Evolutionary conservation across 768 basidiomycete species (phyloP).

Genomic region (Naganishia kalamii): DNA sequence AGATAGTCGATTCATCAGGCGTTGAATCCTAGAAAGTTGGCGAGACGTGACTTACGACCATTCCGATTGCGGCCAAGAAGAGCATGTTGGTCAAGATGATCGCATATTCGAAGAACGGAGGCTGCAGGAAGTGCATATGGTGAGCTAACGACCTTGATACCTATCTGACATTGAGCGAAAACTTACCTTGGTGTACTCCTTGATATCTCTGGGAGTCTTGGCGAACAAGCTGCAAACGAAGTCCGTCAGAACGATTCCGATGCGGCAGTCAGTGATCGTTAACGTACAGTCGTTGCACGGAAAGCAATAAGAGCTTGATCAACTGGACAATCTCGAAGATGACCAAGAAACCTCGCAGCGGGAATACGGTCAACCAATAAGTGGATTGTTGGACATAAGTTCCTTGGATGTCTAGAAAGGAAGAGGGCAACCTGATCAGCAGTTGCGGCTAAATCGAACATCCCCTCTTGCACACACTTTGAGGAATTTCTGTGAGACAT

Average conservation of each 20-base stretch:
- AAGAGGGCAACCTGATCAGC: conserved; percentile 21
- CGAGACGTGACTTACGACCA: conserved; percentile 51
- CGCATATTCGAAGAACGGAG: conserved; percentile 79
- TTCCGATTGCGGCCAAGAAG: conserved; percentile 85
- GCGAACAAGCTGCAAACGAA: conserved; percentile 35
- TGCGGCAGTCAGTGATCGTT: neutral
- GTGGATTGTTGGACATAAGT: conserved; percentile 88
- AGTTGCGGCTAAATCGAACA: too few relatives aligned
- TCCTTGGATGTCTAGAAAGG: conserved; percentile 66
- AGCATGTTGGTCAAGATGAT: conserved; percentile 50
- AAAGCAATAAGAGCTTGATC: conserved; percentile 63
- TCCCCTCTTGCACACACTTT: conserved; percentile 46
- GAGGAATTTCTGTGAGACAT: conserved; percentile 38
- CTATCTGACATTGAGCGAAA: too few relatives aligned
- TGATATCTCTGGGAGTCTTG: conserved; percentile 46
- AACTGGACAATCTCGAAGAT: conserved; percentile 95
- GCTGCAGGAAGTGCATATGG: conserved; percentile 49
- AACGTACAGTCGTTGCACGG: conserved; percentile 28
- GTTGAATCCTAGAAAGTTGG: neutral
- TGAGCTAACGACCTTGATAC: neutral
- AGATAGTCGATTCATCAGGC: neutral
- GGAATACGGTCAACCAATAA: conserved; percentile 91
- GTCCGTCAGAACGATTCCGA: neutral
- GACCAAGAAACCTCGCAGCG: conserved; percentile 89
- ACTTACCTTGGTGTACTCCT: conserved; percentile 43